Evolutionary conservation across 768 basidiomycete genomes (phyloP).

Genomic region (Lentinula detonsa): DNA sequence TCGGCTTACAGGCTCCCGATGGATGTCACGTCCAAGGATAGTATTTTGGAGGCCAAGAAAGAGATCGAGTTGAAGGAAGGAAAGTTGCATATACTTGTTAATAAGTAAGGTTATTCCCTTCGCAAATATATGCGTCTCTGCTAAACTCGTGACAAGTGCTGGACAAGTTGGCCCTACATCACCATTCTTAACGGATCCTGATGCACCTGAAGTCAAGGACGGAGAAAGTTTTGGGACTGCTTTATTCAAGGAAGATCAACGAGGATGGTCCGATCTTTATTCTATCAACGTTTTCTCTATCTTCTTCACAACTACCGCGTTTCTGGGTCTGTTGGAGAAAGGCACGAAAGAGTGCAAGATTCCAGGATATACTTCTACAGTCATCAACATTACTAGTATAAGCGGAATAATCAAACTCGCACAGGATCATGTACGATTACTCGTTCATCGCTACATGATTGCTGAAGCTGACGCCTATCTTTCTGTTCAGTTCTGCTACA

Average conservation of each 20-base stretch:
- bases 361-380: slow-evolving; percentile 49
- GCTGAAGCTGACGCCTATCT: not conserved
- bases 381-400: slow-evolving; percentile 76
- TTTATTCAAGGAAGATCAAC: slow-evolving; percentile 62
- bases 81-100: slow-evolving; percentile 72
- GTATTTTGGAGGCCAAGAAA: slow-evolving; percentile 53
- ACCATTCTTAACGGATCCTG: slow-evolving; percentile 48
- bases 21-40: slow-evolving; percentile 67
- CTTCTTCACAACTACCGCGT: slow-evolving; percentile 73
- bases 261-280: slow-evolving; percentile 58
- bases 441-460: not conserved
- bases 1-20: slow-evolving; percentile 44
- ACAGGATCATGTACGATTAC: slow-evolving; percentile 64
- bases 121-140: not conserved
- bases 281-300: slow-evolving; percentile 68
- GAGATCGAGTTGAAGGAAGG: slow-evolving; percentile 55
- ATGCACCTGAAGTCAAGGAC: slow-evolving; percentile 53
- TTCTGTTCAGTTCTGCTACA: slow-evolving; percentile 63
- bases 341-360: slow-evolving; percentile 51
- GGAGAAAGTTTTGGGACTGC: slow-evolving; percentile 63
- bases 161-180: slow-evolving; percentile 67
- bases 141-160: slow-evolving; percentile 38
- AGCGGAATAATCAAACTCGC: slow-evolving; percentile 67
- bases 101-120: slow-evolving; percentile 51
- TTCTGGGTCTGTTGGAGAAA: slow-evolving; percentile 68